phyloP scores from a whole-genome alignment of 2,329 filamentous ascomycete genomes.

The Epicoccum nigrum region DNA sequence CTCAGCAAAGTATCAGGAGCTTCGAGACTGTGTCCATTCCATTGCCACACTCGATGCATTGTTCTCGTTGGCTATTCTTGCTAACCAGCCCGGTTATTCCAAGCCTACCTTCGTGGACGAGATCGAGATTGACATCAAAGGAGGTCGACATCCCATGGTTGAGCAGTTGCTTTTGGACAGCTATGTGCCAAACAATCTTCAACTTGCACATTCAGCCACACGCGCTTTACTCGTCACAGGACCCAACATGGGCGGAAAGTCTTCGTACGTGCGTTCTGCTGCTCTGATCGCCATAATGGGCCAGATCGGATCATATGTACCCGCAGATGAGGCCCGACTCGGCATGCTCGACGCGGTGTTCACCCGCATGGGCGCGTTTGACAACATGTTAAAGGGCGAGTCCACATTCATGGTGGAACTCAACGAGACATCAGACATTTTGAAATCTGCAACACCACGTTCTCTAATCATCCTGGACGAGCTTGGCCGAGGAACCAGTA shows the following conservation, averaged over 20 bases:
- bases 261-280: slow-evolving; percentile 92
- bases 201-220: slow-evolving; percentile 62
- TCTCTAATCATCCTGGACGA: slow-evolving; percentile 93
- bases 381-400: slow-evolving; percentile 95
- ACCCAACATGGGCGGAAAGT: slow-evolving; percentile 99
- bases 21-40: slow-evolving; percentile 85
- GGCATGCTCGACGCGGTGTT: slow-evolving; percentile 90
- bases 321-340: slow-evolving; percentile 73
- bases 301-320: slow-evolving; percentile 93
- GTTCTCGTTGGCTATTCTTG: slow-evolving; percentile 82
- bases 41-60: slow-evolving; percentile 90
- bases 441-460: slow-evolving; percentile 84
- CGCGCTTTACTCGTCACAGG: slow-evolving; percentile 89
- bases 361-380: slow-evolving; percentile 93
- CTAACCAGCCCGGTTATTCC: slow-evolving; percentile 83
- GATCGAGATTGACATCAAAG: slow-evolving; percentile 71
- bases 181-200: slow-evolving; percentile 90
- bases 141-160: slow-evolving; percentile 92
- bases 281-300: slow-evolving; percentile 92
- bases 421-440: slow-evolving; percentile 86
- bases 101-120: slow-evolving; percentile 73
- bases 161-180: slow-evolving; percentile 83
- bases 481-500: slow-evolving; percentile 89
- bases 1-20: slow-evolving; percentile 81
- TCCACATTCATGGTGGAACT: slow-evolving; percentile 98